Evolutionary conservation across 2,329 filamentous ascomycete species (phyloP).

Genomic region (Fusarium miscanthi): DNA sequence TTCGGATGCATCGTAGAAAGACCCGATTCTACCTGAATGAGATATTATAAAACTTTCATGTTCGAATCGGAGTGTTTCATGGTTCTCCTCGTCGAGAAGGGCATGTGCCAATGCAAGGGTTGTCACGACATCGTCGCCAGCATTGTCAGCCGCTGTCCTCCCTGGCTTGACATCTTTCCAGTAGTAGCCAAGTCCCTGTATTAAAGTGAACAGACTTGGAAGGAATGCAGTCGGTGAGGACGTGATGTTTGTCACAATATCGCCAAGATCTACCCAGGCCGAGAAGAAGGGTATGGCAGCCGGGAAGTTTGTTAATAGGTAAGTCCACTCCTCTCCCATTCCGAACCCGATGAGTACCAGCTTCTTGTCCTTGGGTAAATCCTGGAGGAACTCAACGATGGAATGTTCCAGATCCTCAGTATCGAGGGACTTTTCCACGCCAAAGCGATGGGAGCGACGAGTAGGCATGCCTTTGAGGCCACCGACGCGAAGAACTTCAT

Average conservation of each 20-base stretch:
- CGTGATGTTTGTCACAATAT: constrained; percentile 21
- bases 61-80: background rate
- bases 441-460: constrained; percentile 25
- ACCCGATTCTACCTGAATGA: fast-evolving
- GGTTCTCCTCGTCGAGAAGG: background rate
- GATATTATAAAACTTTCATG: background rate
- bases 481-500: background rate
- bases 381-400: constrained; percentile 14
- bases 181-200: constrained; percentile 9
- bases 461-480: background rate
- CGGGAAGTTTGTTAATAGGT: constrained; percentile 8
- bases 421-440: background rate
- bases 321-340: constrained; percentile 31
- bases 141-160: constrained; percentile 20
- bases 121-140: constrained; percentile 28
- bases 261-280: constrained; percentile 22
- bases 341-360: constrained; percentile 14
- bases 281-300: constrained; percentile 18
- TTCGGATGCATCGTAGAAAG: background rate
- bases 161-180: constrained; percentile 6
- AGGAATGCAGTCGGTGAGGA: background rate
- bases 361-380: background rate
- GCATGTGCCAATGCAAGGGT: constrained; percentile 11
- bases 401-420: background rate
- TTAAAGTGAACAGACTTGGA: background rate